These are phyloP conservation scores for Kodamaea suecica DNA, from an alignment of 1,139 yeast species.

Conservation along the genomic window DNA sequence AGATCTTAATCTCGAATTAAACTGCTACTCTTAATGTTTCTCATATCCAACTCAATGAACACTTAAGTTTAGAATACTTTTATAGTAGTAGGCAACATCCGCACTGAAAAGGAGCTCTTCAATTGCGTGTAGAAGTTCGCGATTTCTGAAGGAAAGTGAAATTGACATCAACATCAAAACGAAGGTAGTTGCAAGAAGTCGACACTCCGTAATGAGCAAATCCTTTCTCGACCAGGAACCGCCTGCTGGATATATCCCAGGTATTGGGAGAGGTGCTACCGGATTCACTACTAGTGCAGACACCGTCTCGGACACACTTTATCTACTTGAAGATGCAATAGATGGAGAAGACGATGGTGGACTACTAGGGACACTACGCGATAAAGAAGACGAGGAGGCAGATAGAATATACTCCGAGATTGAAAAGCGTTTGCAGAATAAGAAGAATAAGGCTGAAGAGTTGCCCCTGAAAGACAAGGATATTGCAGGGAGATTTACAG, in stretches of 20 bases:
- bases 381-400: conserved; percentile 72
- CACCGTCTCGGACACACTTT: conserved; percentile 48
- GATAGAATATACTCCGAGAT: conserved; percentile 64
- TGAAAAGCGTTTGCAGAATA: conserved; percentile 52
- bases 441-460: conserved; percentile 27
- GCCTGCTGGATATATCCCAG: conserved; percentile 89
- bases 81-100: too few relatives aligned
- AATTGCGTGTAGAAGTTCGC: too few relatives aligned
- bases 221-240: conserved; percentile 82
- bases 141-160: too few relatives aligned
- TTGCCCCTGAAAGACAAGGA: conserved; percentile 8
- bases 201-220: background rate
- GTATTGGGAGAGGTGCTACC: conserved; percentile 92
- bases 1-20: too few relatives aligned
- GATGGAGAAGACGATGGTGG: conserved; percentile 28
- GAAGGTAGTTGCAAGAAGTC: background rate
- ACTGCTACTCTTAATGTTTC: too few relatives aligned
- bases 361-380: conserved; percentile 30
- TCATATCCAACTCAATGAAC: too few relatives aligned
- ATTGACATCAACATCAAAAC: too few relatives aligned
- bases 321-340: conserved; percentile 24
- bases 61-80: too few relatives aligned
- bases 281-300: conserved; percentile 89
- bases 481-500: conserved; percentile 30
- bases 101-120: too few relatives aligned